Evolutionary conservation across 352 stramenopile genomes (phyloP).

Genomic region (Globisporangium canariense): DNA sequence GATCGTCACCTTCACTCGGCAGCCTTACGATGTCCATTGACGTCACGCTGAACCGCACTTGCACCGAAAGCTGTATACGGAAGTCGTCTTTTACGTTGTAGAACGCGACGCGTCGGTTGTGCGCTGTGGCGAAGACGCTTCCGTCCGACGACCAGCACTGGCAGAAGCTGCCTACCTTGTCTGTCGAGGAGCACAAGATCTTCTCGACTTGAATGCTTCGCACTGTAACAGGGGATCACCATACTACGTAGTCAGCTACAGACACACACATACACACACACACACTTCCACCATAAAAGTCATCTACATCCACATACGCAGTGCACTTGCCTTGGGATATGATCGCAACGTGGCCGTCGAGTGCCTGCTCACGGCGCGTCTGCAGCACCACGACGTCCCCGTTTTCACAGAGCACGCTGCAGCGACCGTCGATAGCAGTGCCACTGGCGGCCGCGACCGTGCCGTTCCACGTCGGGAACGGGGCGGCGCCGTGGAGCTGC

Average conservation of each 20-base stretch:
- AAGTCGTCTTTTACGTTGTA: conserved; percentile 27
- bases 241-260: background rate
- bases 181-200: conserved; percentile 25
- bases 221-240: background rate
- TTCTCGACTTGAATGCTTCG: conserved; percentile 25
- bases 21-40: conserved; percentile 29
- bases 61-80: conserved; percentile 8
- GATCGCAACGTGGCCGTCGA: background rate
- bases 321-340: background rate
- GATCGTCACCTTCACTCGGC: background rate
- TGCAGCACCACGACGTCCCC: conserved; percentile 51
- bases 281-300: background rate
- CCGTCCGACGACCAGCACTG: conserved; percentile 49
- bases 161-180: conserved; percentile 32
- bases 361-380: background rate
- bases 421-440: conserved; percentile 7
- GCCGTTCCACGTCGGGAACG: conserved; percentile 62
- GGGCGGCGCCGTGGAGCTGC: conserved; percentile 36
- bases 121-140: conserved; percentile 25
- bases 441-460: conserved; percentile 25
- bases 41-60: conserved; percentile 31
- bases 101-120: conserved; percentile 29
- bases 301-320: background rate
- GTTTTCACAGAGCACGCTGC: conserved; percentile 49
- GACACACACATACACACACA: too few species aligned